phyloP scores from a whole-genome alignment of 2,329 filamentous ascomycete genomes.

The Cadophora luteo-olivacea region DNA sequence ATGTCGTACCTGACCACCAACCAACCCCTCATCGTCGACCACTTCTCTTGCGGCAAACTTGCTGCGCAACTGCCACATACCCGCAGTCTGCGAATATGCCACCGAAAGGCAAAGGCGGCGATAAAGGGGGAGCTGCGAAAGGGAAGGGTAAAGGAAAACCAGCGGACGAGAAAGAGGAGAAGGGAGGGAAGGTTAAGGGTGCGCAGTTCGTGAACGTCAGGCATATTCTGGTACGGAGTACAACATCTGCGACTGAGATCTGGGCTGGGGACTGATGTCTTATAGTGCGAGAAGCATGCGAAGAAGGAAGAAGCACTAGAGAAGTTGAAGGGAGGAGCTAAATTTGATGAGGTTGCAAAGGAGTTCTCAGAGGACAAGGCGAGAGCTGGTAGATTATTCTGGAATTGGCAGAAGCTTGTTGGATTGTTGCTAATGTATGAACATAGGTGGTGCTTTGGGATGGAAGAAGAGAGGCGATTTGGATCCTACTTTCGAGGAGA shows the following conservation, averaged over 20 bases:
- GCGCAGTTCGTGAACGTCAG: slow-evolving; percentile 75
- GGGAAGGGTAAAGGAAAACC: slow-evolving; percentile 48
- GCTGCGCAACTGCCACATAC: background rate
- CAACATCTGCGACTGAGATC: background rate
- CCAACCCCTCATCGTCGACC: background rate
- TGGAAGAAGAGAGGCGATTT: slow-evolving; percentile 75
- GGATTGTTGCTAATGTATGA: slow-evolving; percentile 4
- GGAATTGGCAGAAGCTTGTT: background rate
- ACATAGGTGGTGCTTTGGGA: slow-evolving; percentile 71
- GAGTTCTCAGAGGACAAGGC: slow-evolving; percentile 82
- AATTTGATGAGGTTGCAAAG: slow-evolving; percentile 77
- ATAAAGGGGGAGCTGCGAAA: slow-evolving; percentile 40
- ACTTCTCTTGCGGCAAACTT: slow-evolving; percentile 2
- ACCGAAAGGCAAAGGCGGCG: slow-evolving; percentile 41
- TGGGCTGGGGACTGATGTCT: slow-evolving; percentile 26
- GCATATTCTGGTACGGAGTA: slow-evolving; percentile 59
- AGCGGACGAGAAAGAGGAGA: slow-evolving; percentile 47
- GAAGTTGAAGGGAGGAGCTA: slow-evolving; percentile 69
- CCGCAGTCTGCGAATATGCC: slow-evolving; percentile 35
- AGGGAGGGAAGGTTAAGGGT: slow-evolving; percentile 58
- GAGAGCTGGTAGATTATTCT: slow-evolving; percentile 57
- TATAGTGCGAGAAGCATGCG: slow-evolving; percentile 74
- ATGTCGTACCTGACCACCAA: background rate
- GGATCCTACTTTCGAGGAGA: slow-evolving; percentile 72
- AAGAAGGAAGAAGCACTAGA: slow-evolving; percentile 79